These are phyloP conservation scores for Schizophyllum amplum DNA, from an alignment of 1,284 basidiomycete genomes.

Conservation along the genomic window DNA sequence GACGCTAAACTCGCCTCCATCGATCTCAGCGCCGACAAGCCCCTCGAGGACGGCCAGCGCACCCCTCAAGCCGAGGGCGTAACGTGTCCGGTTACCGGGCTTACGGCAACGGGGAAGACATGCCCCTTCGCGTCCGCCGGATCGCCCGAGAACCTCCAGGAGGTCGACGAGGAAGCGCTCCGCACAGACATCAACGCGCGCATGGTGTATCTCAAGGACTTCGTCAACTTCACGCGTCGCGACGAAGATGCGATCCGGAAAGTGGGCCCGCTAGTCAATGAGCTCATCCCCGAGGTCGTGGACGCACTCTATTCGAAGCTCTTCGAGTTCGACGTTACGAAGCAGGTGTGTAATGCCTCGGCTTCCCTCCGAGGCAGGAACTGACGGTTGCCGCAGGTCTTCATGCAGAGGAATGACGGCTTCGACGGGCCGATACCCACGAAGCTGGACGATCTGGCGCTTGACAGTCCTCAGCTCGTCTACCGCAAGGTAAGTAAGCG, in stretches of 20 bases:
- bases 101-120: neutral
- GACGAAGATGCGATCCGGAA: conserved; percentile 35
- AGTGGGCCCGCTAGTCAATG: conserved; percentile 31
- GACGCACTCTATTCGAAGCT: conserved; percentile 40
- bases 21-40: conserved; percentile 7
- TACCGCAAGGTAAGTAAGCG: conserved; percentile 33
- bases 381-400: conserved; percentile 20
- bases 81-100: neutral
- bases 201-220: conserved; percentile 32
- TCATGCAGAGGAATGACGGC: conserved; percentile 24
- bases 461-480: conserved; percentile 37
- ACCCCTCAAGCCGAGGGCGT: neutral
- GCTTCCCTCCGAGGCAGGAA: conserved; percentile 15
- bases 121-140: neutral
- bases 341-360: conserved; percentile 28
- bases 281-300: conserved; percentile 33
- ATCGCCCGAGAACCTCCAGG: neutral
- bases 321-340: conserved; percentile 39
- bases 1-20: neutral
- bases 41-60: neutral
- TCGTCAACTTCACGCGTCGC: conserved; percentile 32
- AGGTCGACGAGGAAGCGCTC: neutral
- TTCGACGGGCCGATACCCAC: conserved; percentile 20
- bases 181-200: neutral
- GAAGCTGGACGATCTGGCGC: conserved; percentile 30